These are phyloP conservation scores for Sporothrix variecibatus DNA, from an alignment of 2,329 filamentous ascomycete genomes.

Conservation along the genomic window DNA sequence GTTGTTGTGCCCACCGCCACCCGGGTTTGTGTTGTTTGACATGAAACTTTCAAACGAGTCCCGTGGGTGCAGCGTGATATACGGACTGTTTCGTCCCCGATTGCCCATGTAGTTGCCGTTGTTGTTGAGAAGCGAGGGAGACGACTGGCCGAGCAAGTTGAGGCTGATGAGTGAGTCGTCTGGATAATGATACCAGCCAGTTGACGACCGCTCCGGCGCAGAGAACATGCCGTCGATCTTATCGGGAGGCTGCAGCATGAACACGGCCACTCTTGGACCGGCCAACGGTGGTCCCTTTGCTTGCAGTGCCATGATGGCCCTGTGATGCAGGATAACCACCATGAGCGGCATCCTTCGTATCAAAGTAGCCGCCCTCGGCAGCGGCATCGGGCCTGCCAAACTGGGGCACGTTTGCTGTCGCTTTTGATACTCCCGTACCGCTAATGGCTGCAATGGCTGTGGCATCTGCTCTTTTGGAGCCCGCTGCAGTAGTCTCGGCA, in stretches of 20 bases:
- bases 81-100: constrained; percentile 27
- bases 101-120: constrained; percentile 33
- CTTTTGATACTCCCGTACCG: not conserved
- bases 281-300: constrained; percentile 38
- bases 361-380: not conserved
- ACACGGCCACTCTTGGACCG: constrained; percentile 48
- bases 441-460: not conserved
- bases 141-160: constrained; percentile 38
- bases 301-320: not conserved
- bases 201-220: constrained; percentile 65
- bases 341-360: not conserved
- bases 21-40: constrained; percentile 54
- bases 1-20: constrained; percentile 31
- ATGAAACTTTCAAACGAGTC: constrained; percentile 68
- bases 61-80: constrained; percentile 54
- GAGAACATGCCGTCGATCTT: constrained; percentile 78
- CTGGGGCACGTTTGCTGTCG: not conserved
- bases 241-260: constrained; percentile 68
- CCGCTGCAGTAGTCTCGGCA: not conserved
- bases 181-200: constrained; percentile 68
- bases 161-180: constrained; percentile 66
- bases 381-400: not conserved
- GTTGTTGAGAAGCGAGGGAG: constrained; percentile 35
- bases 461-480: not conserved
- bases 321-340: not conserved